Conservation (phyloP, 2,329 filamentous ascomycete species). For the Talaromyces sp. region DNA sequence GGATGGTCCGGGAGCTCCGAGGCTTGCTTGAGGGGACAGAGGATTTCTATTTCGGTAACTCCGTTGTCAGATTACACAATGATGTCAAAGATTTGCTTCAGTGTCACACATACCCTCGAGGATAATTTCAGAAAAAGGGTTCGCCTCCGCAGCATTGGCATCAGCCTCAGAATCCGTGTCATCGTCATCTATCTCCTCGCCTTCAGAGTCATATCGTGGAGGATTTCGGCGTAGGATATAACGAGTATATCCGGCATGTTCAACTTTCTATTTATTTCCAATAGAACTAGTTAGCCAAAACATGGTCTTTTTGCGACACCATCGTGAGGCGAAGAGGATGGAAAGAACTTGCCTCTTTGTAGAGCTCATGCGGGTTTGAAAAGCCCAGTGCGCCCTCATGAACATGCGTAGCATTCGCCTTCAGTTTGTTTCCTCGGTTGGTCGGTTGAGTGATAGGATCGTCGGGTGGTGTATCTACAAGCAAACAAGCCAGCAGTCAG, state of each 20-base stretch:
- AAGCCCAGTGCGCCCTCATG: slow-evolving; percentile 51
- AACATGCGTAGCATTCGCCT: slow-evolving; percentile 52
- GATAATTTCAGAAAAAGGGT: slow-evolving; percentile 55
- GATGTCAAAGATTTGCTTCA: neutral
- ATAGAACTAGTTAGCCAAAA: neutral
- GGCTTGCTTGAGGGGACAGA: slow-evolving; percentile 58
- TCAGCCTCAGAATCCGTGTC: slow-evolving; percentile 56
- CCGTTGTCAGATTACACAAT: slow-evolving; percentile 2
- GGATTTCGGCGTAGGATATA: slow-evolving; percentile 57
- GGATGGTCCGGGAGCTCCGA: slow-evolving; percentile 57
- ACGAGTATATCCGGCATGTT: slow-evolving; percentile 58
- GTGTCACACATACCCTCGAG: slow-evolving; percentile 46
- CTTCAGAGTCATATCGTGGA: slow-evolving; percentile 57
- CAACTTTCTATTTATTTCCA: slow-evolving; percentile 45
- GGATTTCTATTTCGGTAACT: slow-evolving; percentile 40
- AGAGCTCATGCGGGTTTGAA: slow-evolving; percentile 45
- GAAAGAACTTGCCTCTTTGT: slow-evolving; percentile 47
- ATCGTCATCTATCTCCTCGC: slow-evolving; percentile 55
- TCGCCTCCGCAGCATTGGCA: slow-evolving; percentile 53
- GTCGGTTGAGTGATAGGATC: slow-evolving; percentile 50
- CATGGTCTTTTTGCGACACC: neutral
- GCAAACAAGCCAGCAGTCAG: neutral
- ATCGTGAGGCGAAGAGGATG: neutral
- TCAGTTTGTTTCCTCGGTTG: slow-evolving; percentile 59
- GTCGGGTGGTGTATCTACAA: slow-evolving; percentile 42